Evolutionary conservation across 2,329 filamentous ascomycete species (phyloP).

Genomic region (Lasiodiplodia hormozganensis): DNA sequence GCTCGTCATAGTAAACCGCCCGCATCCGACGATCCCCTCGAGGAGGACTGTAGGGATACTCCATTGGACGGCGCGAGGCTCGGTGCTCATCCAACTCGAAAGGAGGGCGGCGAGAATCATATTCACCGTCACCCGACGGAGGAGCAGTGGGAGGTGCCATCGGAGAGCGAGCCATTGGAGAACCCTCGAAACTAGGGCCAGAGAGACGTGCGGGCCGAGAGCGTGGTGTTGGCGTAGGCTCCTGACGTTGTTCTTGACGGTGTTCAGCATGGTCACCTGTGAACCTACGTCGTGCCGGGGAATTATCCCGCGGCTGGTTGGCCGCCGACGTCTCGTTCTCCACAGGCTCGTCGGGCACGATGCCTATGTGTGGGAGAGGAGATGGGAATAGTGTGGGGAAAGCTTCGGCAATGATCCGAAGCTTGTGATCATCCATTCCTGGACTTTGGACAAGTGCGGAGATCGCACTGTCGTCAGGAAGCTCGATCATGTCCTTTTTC

Average conservation of each 20-base stretch:
- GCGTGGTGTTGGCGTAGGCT: not conserved
- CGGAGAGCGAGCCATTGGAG: constrained; percentile 3
- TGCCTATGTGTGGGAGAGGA: constrained; percentile 52
- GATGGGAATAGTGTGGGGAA: constrained; percentile 55
- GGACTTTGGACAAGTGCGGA: constrained; percentile 57
- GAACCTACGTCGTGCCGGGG: constrained; percentile 2
- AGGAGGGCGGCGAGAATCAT: constrained; percentile 33
- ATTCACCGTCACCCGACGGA: constrained; percentile 6
- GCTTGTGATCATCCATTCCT: constrained; percentile 65
- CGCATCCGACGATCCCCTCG: constrained; percentile 35
- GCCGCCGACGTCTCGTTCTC: constrained; percentile 31
- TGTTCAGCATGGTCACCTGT: constrained; percentile 1
- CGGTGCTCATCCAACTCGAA: constrained; percentile 33
- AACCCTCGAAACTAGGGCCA: not conserved
- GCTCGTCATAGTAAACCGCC: constrained; percentile 40
- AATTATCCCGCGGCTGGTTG: not conserved
- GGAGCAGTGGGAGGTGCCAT: constrained; percentile 18
- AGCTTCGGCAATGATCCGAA: constrained; percentile 58
- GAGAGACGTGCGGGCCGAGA: not conserved
- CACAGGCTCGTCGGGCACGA: constrained; percentile 41
- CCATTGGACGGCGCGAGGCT: constrained; percentile 4
- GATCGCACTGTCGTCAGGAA: constrained; percentile 61
- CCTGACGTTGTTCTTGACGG: constrained; percentile 15
- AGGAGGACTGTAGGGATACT: constrained; percentile 37
- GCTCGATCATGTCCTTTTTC: constrained; percentile 67